A percentile compares a stretch with the other conserved stretches of the same genome.
These are phyloP conservation scores for Cercospora beticola DNA, from an alignment of 2,329 filamentous ascomycete species.

Conservation along the genomic window DNA sequence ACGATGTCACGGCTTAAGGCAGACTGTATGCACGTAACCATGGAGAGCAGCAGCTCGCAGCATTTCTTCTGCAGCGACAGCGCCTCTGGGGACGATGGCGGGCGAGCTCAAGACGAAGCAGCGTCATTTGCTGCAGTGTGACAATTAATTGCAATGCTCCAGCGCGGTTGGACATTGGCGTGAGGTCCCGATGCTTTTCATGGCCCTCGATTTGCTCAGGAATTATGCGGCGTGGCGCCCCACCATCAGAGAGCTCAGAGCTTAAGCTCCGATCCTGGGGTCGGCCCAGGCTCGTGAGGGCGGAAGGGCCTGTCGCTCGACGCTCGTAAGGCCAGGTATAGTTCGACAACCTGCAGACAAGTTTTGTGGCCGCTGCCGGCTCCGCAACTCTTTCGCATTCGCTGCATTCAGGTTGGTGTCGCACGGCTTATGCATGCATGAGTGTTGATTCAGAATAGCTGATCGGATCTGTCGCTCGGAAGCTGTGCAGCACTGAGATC, in stretches of 20 bases:
- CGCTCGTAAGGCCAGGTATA: background rate
- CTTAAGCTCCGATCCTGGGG: conserved; percentile 9
- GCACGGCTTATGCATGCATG: background rate
- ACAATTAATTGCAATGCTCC: conserved; percentile 1
- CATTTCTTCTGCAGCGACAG: conserved; percentile 3
- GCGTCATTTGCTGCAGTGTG: conserved; percentile 2
- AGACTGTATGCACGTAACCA: conserved; percentile 23
- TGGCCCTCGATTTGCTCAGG: conserved; percentile 3
- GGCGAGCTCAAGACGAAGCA: background rate
- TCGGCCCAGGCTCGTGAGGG: background rate
- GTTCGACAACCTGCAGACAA: conserved; percentile 10
- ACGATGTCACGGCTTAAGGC: conserved; percentile 21
- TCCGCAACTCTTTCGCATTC: conserved; percentile 20
- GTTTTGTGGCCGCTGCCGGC: conserved; percentile 10
- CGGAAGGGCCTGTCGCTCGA: background rate
- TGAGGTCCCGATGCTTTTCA: background rate
- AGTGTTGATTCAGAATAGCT: background rate
- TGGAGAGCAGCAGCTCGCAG: conserved; percentile 19
- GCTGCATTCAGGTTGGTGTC: conserved; percentile 8
- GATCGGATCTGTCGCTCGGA: background rate
- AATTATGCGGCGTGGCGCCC: conserved; percentile 8
- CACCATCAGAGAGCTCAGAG: conserved; percentile 16
- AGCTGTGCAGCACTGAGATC: background rate
- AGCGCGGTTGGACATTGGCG: background rate
- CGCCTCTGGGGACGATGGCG: background rate